A percentile compares a stretch with the other conserved stretches of the same genome.
Evolutionary conservation across 2,329 filamentous ascomycete genomes (phyloP).

Genomic region (Ceratocystis papillata): DNA sequence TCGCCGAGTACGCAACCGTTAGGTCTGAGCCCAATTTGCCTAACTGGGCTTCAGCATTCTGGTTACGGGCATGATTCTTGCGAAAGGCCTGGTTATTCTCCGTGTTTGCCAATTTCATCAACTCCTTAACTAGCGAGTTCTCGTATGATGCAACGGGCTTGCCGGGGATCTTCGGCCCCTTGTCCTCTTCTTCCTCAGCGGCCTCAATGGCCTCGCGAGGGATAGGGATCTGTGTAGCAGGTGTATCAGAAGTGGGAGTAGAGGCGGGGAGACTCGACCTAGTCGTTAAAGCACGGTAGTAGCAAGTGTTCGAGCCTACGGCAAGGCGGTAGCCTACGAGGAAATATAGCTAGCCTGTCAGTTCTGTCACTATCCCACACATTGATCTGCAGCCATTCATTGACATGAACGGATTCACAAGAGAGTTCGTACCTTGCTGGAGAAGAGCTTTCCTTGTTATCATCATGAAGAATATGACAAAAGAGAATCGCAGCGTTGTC

Average conservation of each 20-base stretch:
- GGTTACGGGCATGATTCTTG: conserved; percentile 3
- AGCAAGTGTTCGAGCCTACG: conserved; percentile 12
- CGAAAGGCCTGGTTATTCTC: conserved; percentile 18
- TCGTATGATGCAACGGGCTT: conserved; percentile 23
- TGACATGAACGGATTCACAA: neutral
- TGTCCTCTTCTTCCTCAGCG: conserved; percentile 9
- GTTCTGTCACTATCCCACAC: neutral
- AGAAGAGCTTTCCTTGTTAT: conserved; percentile 44
- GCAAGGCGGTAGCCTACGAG: conserved; percentile 16
- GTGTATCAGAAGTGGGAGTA: neutral
- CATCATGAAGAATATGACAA: conserved; percentile 33
- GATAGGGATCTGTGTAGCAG: conserved; percentile 3
- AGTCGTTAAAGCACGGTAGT: conserved; percentile 18
- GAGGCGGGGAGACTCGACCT: neutral
- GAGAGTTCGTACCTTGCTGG: conserved; percentile 41
- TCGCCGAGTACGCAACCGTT: conserved; percentile 51
- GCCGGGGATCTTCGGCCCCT: conserved; percentile 17
- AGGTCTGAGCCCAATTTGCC: conserved; percentile 36
- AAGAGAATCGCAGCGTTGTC: neutral
- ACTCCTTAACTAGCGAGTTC: conserved; percentile 22
- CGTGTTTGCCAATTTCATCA: conserved; percentile 20
- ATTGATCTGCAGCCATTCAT: neutral
- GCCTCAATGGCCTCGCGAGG: neutral
- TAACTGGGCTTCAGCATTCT: conserved; percentile 6
- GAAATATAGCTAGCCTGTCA: conserved; percentile 8